Evolutionary conservation across 2,329 filamentous ascomycete species (phyloP).

Genomic region (Clonostachys rosea): DNA sequence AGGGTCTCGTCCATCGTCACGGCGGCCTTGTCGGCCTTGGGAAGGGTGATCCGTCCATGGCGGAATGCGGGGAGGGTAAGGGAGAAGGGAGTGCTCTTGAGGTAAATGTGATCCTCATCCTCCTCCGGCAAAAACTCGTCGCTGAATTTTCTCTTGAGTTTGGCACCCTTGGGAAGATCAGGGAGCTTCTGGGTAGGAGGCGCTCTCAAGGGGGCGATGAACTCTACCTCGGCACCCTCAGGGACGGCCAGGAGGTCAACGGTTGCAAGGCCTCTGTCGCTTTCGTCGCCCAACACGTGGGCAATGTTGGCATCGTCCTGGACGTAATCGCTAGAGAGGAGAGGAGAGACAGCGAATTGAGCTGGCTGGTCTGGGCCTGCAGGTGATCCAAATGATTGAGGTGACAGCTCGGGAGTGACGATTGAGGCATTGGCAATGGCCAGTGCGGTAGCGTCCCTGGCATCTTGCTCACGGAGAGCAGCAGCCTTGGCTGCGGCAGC

Average conservation of each 20-base stretch:
- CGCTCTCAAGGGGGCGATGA: not conserved
- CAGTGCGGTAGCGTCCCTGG: not conserved
- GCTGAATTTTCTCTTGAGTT: not conserved
- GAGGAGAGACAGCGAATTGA: no score
- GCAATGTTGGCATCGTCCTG: not conserved
- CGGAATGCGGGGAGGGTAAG: constrained; percentile 41
- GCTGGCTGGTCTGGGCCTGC: no score
- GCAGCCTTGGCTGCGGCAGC: not conserved
- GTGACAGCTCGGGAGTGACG: not conserved
- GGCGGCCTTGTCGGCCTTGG: constrained; percentile 33
- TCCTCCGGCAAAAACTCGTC: constrained; percentile 16
- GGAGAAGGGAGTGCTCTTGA: constrained; percentile 43
- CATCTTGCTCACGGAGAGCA: not conserved
- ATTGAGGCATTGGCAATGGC: not conserved
- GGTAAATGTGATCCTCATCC: constrained; percentile 40
- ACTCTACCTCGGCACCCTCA: no score
- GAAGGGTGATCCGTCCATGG: constrained; percentile 51
- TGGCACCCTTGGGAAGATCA: not conserved
- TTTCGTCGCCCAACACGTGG: not conserved
- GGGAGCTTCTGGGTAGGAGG: not conserved
- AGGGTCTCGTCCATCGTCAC: constrained; percentile 41
- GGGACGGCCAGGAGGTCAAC: no score
- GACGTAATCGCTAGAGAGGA: not conserved
- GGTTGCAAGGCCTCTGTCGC: no score
- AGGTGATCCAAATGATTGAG: not conserved